These are phyloP conservation scores for Acacia concinna DNA, from an alignment of 331 rosid species.

Conservation along the genomic window DNA sequence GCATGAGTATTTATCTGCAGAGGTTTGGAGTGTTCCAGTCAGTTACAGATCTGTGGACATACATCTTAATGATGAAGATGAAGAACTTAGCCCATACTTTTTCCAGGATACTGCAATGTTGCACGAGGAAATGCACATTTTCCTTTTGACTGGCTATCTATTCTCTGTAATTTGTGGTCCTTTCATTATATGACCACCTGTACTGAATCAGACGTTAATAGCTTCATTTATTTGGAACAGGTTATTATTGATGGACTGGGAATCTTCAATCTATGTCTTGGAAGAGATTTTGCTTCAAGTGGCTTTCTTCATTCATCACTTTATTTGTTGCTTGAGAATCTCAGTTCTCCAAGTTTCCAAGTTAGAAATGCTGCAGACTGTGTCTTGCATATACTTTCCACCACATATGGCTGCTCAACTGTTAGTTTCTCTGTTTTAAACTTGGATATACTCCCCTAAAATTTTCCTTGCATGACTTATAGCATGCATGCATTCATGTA, in stretches of 20 bases:
- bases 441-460: neutral
- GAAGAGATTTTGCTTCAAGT: slow-evolving; percentile 66
- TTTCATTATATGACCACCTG: slow-evolving; percentile 21
- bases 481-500: slow-evolving; percentile 36
- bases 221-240: slow-evolving; percentile 57
- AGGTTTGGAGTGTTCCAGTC: slow-evolving; percentile 83
- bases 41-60: slow-evolving; percentile 40
- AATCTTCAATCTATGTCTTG: slow-evolving; percentile 73
- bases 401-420: slow-evolving; percentile 59
- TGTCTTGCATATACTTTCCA: slow-evolving; percentile 64
- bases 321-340: slow-evolving; percentile 90
- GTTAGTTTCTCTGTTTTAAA: slow-evolving; percentile 47
- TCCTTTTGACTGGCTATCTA: slow-evolving; percentile 33
- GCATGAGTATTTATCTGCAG: slow-evolving; percentile 84
- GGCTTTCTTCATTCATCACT: slow-evolving; percentile 96
- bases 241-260: slow-evolving; percentile 94
- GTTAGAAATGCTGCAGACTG: slow-evolving; percentile 84
- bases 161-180: slow-evolving; percentile 25
- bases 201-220: slow-evolving; percentile 21
- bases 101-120: slow-evolving; percentile 78
- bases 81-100: slow-evolving; percentile 61
- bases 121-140: slow-evolving; percentile 64
- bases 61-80: slow-evolving; percentile 50
- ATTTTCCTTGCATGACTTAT: slow-evolving; percentile 22
- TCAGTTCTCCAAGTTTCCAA: slow-evolving; percentile 61